Evolutionary conservation across 169 alveolate genomes (phyloP), one percentile per base, ranked within the genome.

Genomic region (Eimeria tenella): DNA sequence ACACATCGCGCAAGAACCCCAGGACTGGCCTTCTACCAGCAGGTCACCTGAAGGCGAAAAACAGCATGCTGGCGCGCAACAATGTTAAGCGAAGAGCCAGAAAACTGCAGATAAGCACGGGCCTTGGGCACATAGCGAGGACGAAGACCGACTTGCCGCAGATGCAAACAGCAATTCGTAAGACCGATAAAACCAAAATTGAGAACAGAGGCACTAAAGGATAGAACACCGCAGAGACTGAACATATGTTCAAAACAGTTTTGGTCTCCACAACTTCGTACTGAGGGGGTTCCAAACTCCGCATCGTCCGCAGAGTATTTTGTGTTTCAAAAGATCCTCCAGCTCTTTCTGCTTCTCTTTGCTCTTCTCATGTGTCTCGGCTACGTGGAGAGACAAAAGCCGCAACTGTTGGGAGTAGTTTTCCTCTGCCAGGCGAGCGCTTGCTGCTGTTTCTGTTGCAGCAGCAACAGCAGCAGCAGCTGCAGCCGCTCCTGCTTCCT

Each of bases 281-380:
- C 84, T 74, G 25, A 74, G 62, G 60, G 84, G 84, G 15, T 74
- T 74, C 84, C 84, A 74, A 1, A 74, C 84, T 31, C 84, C 84
- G 84, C 84, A 74, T 74, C 84, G 84, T 50, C 84, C 84, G 31
- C 84, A 74, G 62, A 74, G 84, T 74, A 74, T 74, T 74, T 74
- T 74, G 62, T 74, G 84, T 25, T 74, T 74, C 13, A 74, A 62
- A 25, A 74, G 84, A 56, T 11, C 84, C 25, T 31, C 84, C 23
- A 74, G 84, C 62, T 74, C 62, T 17, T 53, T 10, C 25, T 74
- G 84, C 23, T 49, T 74, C 17, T 74, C 84, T 31, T 31, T 50
- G 15, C 42, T 31, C 52, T 74, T 74, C 23, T 74, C 84, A 50
- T 74, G 84, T 74, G 84, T 74, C 60, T 74, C 84, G 4, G 84